phyloP scores from a whole-genome alignment of 345 rosid species.

The Lepidium africanum region DNA sequence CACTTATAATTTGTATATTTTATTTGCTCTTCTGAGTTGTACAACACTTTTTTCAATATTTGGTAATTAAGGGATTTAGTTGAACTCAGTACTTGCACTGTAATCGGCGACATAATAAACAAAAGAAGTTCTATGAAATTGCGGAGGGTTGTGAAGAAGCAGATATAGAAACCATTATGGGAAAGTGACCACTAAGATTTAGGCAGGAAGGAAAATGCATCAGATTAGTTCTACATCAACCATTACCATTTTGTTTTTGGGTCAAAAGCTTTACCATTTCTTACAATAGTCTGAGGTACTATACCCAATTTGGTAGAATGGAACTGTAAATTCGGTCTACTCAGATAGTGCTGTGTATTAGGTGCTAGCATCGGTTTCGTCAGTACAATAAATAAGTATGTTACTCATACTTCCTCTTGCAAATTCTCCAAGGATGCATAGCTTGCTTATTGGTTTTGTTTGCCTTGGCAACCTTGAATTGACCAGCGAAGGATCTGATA shows the following conservation, averaged over 20 bases:
- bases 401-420: neutral
- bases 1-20: neutral
- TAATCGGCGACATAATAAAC: neutral
- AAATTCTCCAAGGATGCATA: neutral
- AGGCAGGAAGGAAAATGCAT: slow-evolving; percentile 1
- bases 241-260: neutral
- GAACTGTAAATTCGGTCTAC: neutral
- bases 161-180: neutral
- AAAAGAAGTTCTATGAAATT: neutral
- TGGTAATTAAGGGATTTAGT: slow-evolving; percentile 15
- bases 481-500: neutral
- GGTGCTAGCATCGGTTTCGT: neutral
- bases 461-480: neutral
- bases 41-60: slow-evolving; percentile 3
- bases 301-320: neutral
- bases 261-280: too few species aligned
- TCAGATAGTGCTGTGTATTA: neutral
- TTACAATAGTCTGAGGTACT: neutral
- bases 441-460: neutral
- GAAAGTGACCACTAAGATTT: slow-evolving; percentile 2
- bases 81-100: slow-evolving; percentile 13
- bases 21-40: slow-evolving; percentile 1
- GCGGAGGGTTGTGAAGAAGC: slow-evolving; percentile 8
- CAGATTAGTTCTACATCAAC: neutral
- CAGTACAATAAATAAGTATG: neutral